Base-by-base conservation (phyloP, 805 yeast species). In the Alloascoidea africana region DNA sequence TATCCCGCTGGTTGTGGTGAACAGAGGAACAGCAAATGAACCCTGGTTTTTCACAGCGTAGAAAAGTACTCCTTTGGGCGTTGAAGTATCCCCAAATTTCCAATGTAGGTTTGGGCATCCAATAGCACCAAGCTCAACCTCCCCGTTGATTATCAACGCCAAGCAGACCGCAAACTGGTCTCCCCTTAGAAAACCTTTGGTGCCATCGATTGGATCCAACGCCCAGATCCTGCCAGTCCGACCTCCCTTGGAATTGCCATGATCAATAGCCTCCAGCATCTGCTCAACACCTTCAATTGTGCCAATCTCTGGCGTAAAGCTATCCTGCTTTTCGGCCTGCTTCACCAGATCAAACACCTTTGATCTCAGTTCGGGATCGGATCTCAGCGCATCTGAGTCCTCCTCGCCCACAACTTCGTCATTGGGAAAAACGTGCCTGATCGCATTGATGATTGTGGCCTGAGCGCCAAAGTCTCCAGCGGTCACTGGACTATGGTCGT, bases 121-220 rank as follows among this genome's bases (percentile, higher is more conserved):
- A 56, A 91, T 83, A 17, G 83, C 93, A 37, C 98, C 98, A 36
- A 91, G 66, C 42, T 79, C 76, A 1, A 85, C 94, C 36, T 71
- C 64, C 11, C 95, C 94, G 50, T 87, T 80, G 18, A 76, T 93
- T 35, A 91, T 76, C 46, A 91, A 61, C 0, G 94, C 96, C 34
- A 91, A 63, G 53, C 99, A 91, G 1, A 91, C 94, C 2, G 98
- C 96, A 56, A 85, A 91, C 54, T 91, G 99, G 45, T 87, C 96
- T 35, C 95, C 94, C 52, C 99, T 68, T 39, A 91, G 62, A 54
- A 91, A 91, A 0, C 99, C 99, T 55, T 78, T 91, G 15, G 99
- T 91, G 4, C 99, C 99, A 53, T 91, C 99, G 43, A 91, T 87
- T 32, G 99, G 99, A 52, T 91, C 99, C 50, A 91, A 62, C 1